Conservation (phyloP, 192 early-diverging fungal genomes). For the Backusella morwellensis region DNA sequence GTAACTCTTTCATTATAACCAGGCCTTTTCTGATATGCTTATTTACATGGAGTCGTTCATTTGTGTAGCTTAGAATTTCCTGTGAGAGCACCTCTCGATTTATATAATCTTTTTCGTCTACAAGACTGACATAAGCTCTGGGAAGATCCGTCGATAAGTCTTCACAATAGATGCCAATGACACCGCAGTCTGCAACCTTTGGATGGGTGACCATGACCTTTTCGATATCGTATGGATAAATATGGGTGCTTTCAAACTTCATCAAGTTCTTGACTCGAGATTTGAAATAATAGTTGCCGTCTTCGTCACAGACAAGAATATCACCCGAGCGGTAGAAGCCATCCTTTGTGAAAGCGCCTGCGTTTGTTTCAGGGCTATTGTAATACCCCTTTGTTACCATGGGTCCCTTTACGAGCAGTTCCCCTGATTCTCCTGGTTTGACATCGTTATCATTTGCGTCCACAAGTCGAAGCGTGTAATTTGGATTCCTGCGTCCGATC, state of each 20-base stretch:
- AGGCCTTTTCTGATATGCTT: background rate
- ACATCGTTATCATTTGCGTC: background rate
- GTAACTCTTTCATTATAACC: background rate
- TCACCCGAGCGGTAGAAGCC: slow-evolving; percentile 85
- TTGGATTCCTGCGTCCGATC: background rate
- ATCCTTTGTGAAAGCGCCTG: slow-evolving; percentile 55
- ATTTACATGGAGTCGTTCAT: background rate
- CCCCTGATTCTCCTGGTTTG: slow-evolving; percentile 43
- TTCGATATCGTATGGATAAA: slow-evolving; percentile 85
- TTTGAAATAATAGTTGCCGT: slow-evolving; percentile 72
- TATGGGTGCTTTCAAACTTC: slow-evolving; percentile 86
- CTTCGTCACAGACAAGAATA: slow-evolving; percentile 71
- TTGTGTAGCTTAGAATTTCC: background rate
- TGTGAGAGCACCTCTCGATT: background rate
- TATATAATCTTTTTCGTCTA: background rate
- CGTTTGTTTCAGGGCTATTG: slow-evolving; percentile 66
- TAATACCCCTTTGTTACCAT: slow-evolving; percentile 78
- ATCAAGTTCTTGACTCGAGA: slow-evolving; percentile 88
- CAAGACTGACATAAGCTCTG: background rate
- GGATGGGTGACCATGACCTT: slow-evolving; percentile 63
- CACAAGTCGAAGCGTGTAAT: background rate
- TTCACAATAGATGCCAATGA: background rate
- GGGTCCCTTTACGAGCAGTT: slow-evolving; percentile 78
- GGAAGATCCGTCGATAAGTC: background rate
- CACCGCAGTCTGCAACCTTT: slow-evolving; percentile 54